Percentiles rank a stretch among this genome's conserved stretches.
Conservation (phyloP, 106 monocot genomes). For the Narthecium ossifragum region DNA sequence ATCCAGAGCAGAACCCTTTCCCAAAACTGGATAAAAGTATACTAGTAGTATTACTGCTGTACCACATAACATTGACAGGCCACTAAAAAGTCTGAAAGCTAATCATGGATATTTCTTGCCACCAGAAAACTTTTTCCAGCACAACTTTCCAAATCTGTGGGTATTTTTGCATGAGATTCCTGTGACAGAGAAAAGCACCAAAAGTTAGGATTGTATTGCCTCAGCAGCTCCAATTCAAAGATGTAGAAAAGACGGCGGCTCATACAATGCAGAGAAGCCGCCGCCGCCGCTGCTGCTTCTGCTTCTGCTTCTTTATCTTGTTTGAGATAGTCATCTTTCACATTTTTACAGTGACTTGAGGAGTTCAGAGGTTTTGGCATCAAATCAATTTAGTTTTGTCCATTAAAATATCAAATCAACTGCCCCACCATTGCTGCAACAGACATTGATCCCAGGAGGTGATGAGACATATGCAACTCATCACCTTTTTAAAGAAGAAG, state of each 20-base stretch:
- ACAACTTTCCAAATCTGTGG: background rate
- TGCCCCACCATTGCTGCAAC: slow-evolving; percentile 26
- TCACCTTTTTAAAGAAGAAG: slow-evolving; percentile 12
- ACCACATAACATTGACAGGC: background rate
- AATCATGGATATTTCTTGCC: background rate
- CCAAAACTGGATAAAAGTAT: background rate
- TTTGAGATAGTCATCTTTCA: too few relatives aligned
- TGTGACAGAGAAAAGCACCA: background rate
- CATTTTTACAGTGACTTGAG: too few relatives aligned
- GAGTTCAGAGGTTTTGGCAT: too few relatives aligned
- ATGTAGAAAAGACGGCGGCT: too few relatives aligned
- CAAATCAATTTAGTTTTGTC: background rate
- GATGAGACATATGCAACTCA: slow-evolving; percentile 12
- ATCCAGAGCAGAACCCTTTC: background rate
- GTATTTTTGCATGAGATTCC: background rate
- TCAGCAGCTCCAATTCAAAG: background rate
- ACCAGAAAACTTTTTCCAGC: background rate
- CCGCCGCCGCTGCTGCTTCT: too few relatives aligned
- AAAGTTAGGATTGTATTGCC: background rate
- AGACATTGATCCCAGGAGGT: slow-evolving; percentile 18
- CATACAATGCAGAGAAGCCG: too few relatives aligned
- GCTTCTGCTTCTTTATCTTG: too few relatives aligned
- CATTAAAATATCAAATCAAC: slow-evolving; percentile 12
- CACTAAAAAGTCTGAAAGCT: too few relatives aligned
- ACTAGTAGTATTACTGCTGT: too few relatives aligned